These are phyloP conservation scores for Eutypa lata DNA, from an alignment of 2,329 filamentous ascomycete genomes.

Conservation along the genomic window DNA sequence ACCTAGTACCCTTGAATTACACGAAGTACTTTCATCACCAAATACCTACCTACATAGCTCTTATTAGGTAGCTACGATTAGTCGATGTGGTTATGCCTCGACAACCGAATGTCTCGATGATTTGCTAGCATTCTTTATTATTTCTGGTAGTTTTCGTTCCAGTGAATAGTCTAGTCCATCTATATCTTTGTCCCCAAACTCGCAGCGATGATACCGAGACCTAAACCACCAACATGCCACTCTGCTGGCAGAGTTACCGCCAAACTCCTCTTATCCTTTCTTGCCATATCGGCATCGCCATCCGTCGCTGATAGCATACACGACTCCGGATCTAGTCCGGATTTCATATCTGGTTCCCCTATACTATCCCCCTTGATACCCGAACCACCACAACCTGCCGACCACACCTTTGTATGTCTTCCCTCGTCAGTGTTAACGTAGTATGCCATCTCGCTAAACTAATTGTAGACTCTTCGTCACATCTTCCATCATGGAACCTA, in stretches of 20 bases:
- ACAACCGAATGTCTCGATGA: background rate
- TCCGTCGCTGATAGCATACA: constrained; percentile 29
- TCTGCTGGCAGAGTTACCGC: constrained; percentile 64
- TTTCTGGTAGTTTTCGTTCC: background rate
- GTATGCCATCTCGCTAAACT: constrained; percentile 6
- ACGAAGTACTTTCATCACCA: background rate
- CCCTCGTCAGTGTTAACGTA: background rate
- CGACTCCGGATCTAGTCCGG: constrained; percentile 25
- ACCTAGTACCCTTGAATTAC: background rate
- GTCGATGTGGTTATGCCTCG: background rate
- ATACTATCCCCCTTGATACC: constrained; percentile 36
- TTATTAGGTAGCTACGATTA: background rate
- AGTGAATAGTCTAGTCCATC: background rate
- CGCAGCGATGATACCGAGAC: constrained; percentile 23
- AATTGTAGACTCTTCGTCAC: constrained; percentile 63
- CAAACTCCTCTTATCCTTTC: constrained; percentile 62
- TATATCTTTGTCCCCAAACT: background rate
- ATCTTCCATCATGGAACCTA: constrained; percentile 90
- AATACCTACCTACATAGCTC: background rate
- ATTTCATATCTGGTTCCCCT: constrained; percentile 43
- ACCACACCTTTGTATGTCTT: constrained; percentile 52
- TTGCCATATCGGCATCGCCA: constrained; percentile 53
- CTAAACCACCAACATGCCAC: constrained; percentile 36
- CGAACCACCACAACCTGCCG: constrained; percentile 45
- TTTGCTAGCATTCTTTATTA: background rate